Evolutionary conservation across 768 basidiomycete genomes (phyloP), one percentile per base, ranked within the genome.

Genomic region (Clitopilus hobsonii): DNA sequence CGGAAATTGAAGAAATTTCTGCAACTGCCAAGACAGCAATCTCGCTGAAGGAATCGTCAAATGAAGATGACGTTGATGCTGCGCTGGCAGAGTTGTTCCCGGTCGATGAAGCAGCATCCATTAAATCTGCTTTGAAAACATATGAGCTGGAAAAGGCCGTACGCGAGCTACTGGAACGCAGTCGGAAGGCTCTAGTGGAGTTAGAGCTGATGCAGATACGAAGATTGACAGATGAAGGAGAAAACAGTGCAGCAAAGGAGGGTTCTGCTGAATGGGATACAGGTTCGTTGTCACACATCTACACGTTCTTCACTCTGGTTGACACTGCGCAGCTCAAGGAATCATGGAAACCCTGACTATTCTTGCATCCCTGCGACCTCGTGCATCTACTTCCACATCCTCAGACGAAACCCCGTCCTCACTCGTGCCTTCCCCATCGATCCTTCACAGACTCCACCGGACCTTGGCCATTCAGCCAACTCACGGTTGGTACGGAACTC

Each of bases 261-360:
- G 86, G 78, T 28, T 87, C 88, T 10, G 90, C 91, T 67, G 91
- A 94, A 66, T 91, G 87, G 87, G 85, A 89, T 60, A 82, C 81
- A 57, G 91, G 91, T 91, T 63, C 60, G 85, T 68, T 54, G 24
- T 38, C 54, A 28, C 50, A 47, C 52, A 29, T 38, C 38, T 53
- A 56, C 57, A 52, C 23, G 11, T 18, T 47, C 54, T 52, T 49
- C 30, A 26, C 25, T 45, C 30, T 59, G 55, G 52, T 57, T 30
- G 54, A 53, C 56, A 38, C 61, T 52, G 53, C 54, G 32, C 64
- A 92, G 91, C 91, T 20, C 83, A 87, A 66, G 76, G 82, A 53
- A 90, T 92, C 54, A 63, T 86, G 53, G 78, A 87, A 54, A 90
- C 91, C 10, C 74, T 94, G 53, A 74, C 78, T 2, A 59, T 88